These are phyloP conservation scores for Orobanche coerulescens DNA, from an alignment of 257 asterid genomes.

Conservation along the genomic window DNA sequence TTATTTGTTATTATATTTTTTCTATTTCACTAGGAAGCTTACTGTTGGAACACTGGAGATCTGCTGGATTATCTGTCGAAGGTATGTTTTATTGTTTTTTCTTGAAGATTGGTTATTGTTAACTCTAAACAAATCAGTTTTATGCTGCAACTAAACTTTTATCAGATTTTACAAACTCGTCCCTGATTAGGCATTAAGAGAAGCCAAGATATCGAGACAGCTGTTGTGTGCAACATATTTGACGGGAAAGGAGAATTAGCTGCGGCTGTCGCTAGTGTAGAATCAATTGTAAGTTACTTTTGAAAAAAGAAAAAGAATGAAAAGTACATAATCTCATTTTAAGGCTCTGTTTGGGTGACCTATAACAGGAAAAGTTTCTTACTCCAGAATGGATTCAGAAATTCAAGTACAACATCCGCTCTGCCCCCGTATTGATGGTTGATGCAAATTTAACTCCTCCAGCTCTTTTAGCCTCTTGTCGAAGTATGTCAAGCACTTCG, in stretches of 20 bases:
- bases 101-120: no score
- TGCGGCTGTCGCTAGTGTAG: slow-evolving; percentile 84
- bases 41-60: slow-evolving; percentile 74
- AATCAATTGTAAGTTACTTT: slow-evolving; percentile 55
- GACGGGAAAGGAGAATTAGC: slow-evolving; percentile 85
- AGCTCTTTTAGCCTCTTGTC: slow-evolving; percentile 64
- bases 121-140: no score
- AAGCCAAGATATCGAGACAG: slow-evolving; percentile 54
- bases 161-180: background rate
- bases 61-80: slow-evolving; percentile 58
- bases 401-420: slow-evolving; percentile 44
- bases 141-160: slow-evolving; percentile 8
- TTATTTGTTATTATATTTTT: slow-evolving; percentile 1
- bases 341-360: slow-evolving; percentile 16
- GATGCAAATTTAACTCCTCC: slow-evolving; percentile 82
- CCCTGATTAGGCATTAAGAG: slow-evolving; percentile 60
- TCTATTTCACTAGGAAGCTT: slow-evolving; percentile 47
- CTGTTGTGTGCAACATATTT: slow-evolving; percentile 65
- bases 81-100: slow-evolving; percentile 36
- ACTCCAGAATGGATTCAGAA: slow-evolving; percentile 71
- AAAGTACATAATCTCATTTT: background rate
- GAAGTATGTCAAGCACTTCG: slow-evolving; percentile 32
- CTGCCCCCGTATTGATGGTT: slow-evolving; percentile 67
- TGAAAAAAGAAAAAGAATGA: background rate
- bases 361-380: slow-evolving; percentile 70